Base-by-base conservation (phyloP, 345 rosid species). In the Raphanus raphanistrum region DNA sequence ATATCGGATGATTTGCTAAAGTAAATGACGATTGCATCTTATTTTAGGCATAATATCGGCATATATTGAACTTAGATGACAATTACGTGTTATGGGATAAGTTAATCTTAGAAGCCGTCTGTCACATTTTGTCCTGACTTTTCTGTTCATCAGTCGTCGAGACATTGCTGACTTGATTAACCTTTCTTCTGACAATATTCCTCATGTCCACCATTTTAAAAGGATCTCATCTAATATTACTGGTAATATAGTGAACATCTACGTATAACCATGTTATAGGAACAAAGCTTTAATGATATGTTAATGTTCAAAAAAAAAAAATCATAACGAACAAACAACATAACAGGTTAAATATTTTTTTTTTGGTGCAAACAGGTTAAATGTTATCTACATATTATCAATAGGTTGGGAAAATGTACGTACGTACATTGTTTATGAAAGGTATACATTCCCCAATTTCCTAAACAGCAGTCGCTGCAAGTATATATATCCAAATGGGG, bases 261-360 rank as follows among this genome's bases (percentile, higher is more conserved):
- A 33, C 4, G 32, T 26, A 58, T 32, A 7, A 33, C 8, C 25
- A 63, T 63, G 45, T 15, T 31, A 3, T 13, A 62, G 17, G 9
- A 32, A 8, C 50, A 15, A 7, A n/a, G 2, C 13, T 10, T 59
- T 61, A 2, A 6, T 32, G 27, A 63, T 16, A 63, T 33, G 67
- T 63, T 63, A 0, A 63, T 32, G 15, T 16, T 21, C 21, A 21
- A 13, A 8, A 62, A n/a, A 63, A 15, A 15, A 7, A 63, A 0
- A 33, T 63, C 66, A 60, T 29, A 60, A 59, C 4, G 65, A 60
- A 29, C 64, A 28, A 60, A 28, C 65, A 60, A 28, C 65, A 28
- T 60, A 5, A 28, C 6, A 27, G 63, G 12, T 26, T n/a, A n/a
- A n/a, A n/a, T n/a, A n/a, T n/a, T n/a, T n/a, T n/a, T n/a, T n/a